Conservation (phyloP, 2,329 filamentous ascomycete species). For the Capronia americana region DNA sequence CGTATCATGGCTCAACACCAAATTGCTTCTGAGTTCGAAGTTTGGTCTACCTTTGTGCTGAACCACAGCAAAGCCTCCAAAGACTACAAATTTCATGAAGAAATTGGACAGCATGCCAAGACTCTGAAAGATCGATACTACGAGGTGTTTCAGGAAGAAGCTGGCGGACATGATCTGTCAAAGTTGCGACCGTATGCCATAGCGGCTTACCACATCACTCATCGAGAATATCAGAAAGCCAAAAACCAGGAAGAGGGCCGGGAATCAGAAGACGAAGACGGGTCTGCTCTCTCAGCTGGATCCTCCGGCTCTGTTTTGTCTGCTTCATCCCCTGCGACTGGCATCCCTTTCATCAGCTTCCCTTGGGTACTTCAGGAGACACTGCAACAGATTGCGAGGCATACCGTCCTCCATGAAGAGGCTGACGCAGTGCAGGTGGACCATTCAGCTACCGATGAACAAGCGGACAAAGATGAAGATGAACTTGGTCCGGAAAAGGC, state of each 20-base stretch:
- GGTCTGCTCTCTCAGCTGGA: not conserved
- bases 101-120: conserved; percentile 72
- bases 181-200: conserved; percentile 74
- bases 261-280: not conserved
- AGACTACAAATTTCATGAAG: conserved; percentile 88
- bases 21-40: conserved; percentile 86
- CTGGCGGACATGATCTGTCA: conserved; percentile 65
- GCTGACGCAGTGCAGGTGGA: not conserved
- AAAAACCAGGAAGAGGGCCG: not conserved
- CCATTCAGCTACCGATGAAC: not conserved
- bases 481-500: not conserved
- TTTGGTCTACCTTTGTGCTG: conserved; percentile 86
- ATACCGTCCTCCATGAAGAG: conserved; percentile 22
- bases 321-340: conserved; percentile 25
- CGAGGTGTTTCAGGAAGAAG: conserved; percentile 68
- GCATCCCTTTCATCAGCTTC: conserved; percentile 86
- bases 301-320: not conserved
- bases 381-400: conserved; percentile 69
- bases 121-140: conserved; percentile 73
- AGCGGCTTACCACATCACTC: conserved; percentile 79
- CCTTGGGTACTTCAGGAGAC: conserved; percentile 86
- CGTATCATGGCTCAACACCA: conserved; percentile 85
- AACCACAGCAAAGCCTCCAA: conserved; percentile 72
- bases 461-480: not conserved
- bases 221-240: conserved; percentile 56